Evolutionary conservation across 148 eudicot genomes (phyloP).

Genomic region (Rhododendron kiyosumense): DNA sequence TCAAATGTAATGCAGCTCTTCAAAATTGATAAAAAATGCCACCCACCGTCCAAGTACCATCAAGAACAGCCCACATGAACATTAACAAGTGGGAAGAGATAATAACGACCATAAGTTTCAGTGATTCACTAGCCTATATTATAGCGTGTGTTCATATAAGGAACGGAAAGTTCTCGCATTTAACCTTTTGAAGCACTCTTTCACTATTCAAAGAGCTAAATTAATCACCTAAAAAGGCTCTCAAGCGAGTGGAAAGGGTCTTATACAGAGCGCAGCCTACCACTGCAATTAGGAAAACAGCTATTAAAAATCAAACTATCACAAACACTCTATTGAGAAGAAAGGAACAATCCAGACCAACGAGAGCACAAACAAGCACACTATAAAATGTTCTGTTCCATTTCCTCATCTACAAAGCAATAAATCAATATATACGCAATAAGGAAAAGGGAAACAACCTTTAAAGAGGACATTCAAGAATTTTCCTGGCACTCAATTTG

Average conservation of each 20-base stretch:
- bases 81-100: not conserved
- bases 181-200: not conserved
- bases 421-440: not conserved
- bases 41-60: not conserved
- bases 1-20: not conserved
- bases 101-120: not conserved
- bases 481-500: not conserved
- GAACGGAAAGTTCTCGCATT: not conserved
- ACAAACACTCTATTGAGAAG: not conserved
- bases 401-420: not conserved
- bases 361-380: not conserved
- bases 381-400: not conserved
- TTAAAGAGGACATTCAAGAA: not conserved
- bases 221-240: not conserved
- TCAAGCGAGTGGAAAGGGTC: not conserved
- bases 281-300: not conserved
- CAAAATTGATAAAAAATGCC: not conserved
- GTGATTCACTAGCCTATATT: not conserved
- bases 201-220: not conserved
- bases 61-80: not conserved
- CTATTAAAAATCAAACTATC: not conserved
- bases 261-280: not conserved
- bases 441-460: not conserved
- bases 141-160: not conserved
- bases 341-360: not conserved